Evolutionary conservation across 768 basidiomycete genomes (phyloP), one percentile per base, ranked within the genome.

Genomic region (Auriscalpium microsporum): DNA sequence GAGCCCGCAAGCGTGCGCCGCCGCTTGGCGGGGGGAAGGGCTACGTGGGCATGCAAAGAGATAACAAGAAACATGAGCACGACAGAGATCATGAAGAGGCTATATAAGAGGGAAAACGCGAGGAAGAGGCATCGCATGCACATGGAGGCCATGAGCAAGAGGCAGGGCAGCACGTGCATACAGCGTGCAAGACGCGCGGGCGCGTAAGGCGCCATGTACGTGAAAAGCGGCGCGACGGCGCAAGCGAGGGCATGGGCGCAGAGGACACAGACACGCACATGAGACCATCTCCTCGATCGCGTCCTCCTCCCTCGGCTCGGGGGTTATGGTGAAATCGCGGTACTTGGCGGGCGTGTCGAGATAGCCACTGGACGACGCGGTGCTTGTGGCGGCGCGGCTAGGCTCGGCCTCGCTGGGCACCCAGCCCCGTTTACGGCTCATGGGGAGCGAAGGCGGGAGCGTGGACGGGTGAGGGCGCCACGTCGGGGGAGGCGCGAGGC

Each of bases 1-100:
- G 87, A 85, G 59, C 87, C 87, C 60, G 88, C 85, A 69, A 91
- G 77, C 57, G 85, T 85, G 64, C 86, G 82, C 57, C 88, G 86
- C 65, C 84, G 83, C 75, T 91, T 92, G 62, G 81, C 73, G 48
- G 88, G 84, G 33, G 82, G 82, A 50, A 85, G 67, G 66, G 89
- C 88, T 90, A 85, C 70, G 40, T 52, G 63, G 52, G 69, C 62
- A 64, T 66, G 59, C 57, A 70, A 62, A 55, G 63, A 65, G 54
- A 66, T 57, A 50, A 67, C 48, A 34, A 66, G 55, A 53, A 65
- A 55, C 57, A 63, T 60, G 44, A 53, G 52, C 49, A 60, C 5
- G 8, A 45, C 55, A 53, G 57, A 58, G 49, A 63, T 38, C 53
- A 63, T 42, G 3, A 48, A 19, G 49, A 61, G 56, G 61, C 74